A percentile compares a stretch with the other conserved stretches of the same genome.
phyloP scores from a whole-genome alignment of 768 basidiomycete species.

The Mycena latifolia region DNA sequence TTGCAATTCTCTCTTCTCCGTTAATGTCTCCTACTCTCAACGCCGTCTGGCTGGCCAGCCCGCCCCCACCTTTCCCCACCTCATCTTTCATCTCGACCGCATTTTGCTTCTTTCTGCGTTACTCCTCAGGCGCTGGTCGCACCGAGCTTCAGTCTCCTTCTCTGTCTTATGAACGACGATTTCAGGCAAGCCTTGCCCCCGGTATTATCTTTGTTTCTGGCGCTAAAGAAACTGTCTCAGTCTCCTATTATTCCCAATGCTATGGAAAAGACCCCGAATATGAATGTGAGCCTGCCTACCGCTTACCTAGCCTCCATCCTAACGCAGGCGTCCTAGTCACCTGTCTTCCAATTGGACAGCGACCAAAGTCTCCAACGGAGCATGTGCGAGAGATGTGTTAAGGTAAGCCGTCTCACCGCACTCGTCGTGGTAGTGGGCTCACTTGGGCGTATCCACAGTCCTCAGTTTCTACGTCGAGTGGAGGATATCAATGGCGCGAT shows the following conservation, averaged over 20 bases:
- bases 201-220: no score
- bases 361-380: constrained; percentile 2
- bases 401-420: no score
- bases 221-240: background rate
- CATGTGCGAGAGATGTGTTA: background rate
- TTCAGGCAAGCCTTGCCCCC: background rate
- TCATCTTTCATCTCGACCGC: background rate
- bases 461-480: background rate
- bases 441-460: background rate
- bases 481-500: no score
- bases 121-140: background rate
- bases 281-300: background rate
- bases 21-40: background rate
- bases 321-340: no score
- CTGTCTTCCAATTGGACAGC: constrained; percentile 6
- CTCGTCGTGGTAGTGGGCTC: no score
- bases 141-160: constrained; percentile 1
- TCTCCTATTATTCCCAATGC: background rate
- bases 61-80: background rate
- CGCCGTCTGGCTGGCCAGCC: background rate
- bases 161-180: background rate
- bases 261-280: background rate
- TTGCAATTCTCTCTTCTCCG: background rate
- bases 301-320: no score
- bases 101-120: background rate